Conservation (phyloP, 129 eudicot species). For the Arctium lappa region DNA sequence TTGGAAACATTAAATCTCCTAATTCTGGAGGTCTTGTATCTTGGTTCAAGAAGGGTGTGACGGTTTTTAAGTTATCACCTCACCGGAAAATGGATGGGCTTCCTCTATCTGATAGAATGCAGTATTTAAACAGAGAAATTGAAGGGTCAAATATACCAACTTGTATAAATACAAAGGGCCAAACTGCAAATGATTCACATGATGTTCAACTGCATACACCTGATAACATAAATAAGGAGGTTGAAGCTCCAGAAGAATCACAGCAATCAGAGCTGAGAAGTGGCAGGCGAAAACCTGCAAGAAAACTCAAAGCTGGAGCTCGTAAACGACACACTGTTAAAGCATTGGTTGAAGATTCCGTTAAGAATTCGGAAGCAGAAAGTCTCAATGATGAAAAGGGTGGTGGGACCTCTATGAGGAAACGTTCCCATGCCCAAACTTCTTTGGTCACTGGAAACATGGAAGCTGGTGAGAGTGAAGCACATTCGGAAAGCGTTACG, state of each 20-base stretch:
- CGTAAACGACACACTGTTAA: conserved; percentile 47
- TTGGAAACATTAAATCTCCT: conserved; percentile 27
- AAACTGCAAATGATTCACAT: conserved; percentile 22
- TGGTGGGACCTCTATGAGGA: conserved; percentile 32
- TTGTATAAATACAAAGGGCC: conserved; percentile 11
- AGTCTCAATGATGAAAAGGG: conserved; percentile 38
- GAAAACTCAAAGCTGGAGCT: conserved; percentile 40
- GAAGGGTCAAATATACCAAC: conserved; percentile 26
- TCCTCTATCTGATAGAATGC: not conserved
- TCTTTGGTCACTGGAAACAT: conserved; percentile 45
- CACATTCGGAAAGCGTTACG: conserved; percentile 62
- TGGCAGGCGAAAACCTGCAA: conserved; percentile 26
- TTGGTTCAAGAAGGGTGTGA: conserved; percentile 55
- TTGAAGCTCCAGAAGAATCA: conserved; percentile 44
- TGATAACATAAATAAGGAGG: not conserved
- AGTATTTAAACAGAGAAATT: conserved; percentile 25
- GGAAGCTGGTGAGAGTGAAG: conserved; percentile 62
- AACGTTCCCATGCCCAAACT: conserved; percentile 46
- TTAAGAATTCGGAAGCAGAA: not conserved
- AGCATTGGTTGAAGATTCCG: conserved; percentile 56
- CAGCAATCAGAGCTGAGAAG: conserved; percentile 52
- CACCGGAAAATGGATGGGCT: conserved; percentile 6
- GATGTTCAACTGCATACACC: conserved; percentile 4
- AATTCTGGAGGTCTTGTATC: conserved; percentile 41
- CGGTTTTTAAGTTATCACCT: conserved; percentile 57